Percentiles rank a stretch among this genome's conserved stretches.
These are phyloP conservation scores for Botrytis deweyae DNA, from an alignment of 2,329 filamentous ascomycete species.

Conservation along the genomic window DNA sequence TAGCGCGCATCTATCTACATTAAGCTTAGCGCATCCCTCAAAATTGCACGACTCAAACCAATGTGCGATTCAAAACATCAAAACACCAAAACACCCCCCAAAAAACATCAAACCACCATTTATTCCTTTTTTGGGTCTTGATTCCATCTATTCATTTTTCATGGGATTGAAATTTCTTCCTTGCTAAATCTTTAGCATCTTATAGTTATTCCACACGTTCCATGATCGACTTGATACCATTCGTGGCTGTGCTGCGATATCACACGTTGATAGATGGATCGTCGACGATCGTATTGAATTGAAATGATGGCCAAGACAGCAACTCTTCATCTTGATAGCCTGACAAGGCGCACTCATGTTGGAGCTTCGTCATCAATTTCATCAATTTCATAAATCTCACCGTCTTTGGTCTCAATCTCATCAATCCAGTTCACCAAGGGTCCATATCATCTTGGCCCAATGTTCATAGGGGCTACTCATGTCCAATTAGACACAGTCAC, in stretches of 20 bases:
- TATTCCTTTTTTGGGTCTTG: neutral
- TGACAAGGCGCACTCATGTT: neutral
- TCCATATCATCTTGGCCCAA: neutral
- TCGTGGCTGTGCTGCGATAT: neutral
- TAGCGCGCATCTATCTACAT: neutral
- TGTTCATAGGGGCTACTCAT: neutral
- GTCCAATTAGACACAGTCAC: neutral
- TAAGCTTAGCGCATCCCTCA: neutral
- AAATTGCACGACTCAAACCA: neutral
- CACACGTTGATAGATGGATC: conserved; percentile 1
- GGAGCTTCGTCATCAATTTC: neutral
- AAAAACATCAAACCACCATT: neutral
- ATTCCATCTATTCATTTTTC: neutral
- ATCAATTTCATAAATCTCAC: neutral
- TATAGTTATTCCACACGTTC: neutral
- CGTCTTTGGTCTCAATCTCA: conserved; percentile 6
- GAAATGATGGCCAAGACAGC: conserved; percentile 7
- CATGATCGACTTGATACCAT: neutral
- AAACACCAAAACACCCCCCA: neutral
- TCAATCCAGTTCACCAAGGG: neutral
- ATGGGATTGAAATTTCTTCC: neutral
- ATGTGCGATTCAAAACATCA: neutral
- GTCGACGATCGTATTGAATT: neutral
- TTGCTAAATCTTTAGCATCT: neutral
- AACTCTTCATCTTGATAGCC: neutral